Conservation (phyloP, 345 rosid genomes). For the Bruguiera gymnorhiza region DNA sequence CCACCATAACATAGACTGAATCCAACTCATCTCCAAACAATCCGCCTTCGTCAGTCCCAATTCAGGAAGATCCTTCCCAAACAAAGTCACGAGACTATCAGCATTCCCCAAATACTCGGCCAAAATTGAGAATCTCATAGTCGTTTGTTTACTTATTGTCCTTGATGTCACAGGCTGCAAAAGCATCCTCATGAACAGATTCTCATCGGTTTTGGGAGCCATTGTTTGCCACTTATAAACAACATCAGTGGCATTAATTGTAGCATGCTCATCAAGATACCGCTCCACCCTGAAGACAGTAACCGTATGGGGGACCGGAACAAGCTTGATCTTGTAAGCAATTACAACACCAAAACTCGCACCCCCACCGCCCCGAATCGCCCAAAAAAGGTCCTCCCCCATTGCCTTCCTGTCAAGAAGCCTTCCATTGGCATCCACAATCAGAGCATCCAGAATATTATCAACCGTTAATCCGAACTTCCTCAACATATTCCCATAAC, state of each 20-base stretch:
- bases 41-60: conserved; percentile 45
- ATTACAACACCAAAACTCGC: conserved; percentile 55
- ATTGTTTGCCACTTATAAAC: conserved; percentile 44
- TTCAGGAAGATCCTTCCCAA: conserved; percentile 41
- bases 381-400: conserved; percentile 70
- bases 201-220: conserved; percentile 43
- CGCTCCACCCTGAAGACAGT: conserved; percentile 46
- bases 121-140: conserved; percentile 9
- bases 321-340: conserved; percentile 49
- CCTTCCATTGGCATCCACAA: conserved; percentile 50
- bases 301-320: conserved; percentile 45
- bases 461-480: conserved; percentile 55
- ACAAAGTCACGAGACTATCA: conserved; percentile 10
- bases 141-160: conserved; percentile 20
- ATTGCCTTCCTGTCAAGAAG: conserved; percentile 41
- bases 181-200: conserved; percentile 64
- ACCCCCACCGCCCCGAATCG: conserved; percentile 59
- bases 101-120: conserved; percentile 21
- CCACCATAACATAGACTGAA: conserved; percentile 42
- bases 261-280: conserved; percentile 14
- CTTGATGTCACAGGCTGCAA: conserved; percentile 46
- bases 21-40: conserved; percentile 53
- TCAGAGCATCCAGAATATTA: conserved; percentile 46
- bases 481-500: conserved; percentile 56
- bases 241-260: conserved; percentile 22